Evolutionary conservation across 768 basidiomycete genomes (phyloP), one percentile per base, ranked within the genome.

Genomic region (Thelephora ganbajun): DNA sequence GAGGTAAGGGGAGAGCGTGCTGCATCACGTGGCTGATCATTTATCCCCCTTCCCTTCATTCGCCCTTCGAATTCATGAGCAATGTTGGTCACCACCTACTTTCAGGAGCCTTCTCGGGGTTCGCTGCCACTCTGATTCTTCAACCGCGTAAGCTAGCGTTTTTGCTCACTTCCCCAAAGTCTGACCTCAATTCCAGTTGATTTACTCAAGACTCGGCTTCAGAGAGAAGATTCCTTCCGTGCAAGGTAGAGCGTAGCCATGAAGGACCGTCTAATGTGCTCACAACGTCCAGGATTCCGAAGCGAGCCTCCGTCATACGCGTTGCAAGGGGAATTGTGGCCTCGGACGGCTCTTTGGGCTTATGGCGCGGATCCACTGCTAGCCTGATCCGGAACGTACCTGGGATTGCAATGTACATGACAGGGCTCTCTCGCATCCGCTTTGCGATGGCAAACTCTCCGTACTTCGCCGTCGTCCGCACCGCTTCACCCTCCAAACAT

Each of bases 331-430:
- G 74, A 22, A 78, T 97, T 6, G 54, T 90, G 19, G 57, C 66
- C 23, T 66, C 72, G 2, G 70, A 82, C 46, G 93, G 93, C 2
- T 49, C 79, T 11, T 51, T 58, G 33, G 90, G 89, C 0, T 68
- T 96, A 26, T 97, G 93, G 93, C 71, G 89, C 47, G 93, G 93
- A 7, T 94, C 93, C 0, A 65, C 69, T 5, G 81, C 91, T 5
- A 88, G 91, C 1, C 67, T 96, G 11, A 63, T 33, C 52, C 92
- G 92, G 48, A 96, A 94, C 58, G 79, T 96, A 3, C 93, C 93
- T 1, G 93, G 93, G 3, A 85, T 96, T 16, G 90, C 92, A 2
- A 62, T 92, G 44, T 97, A 97, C 67, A 85, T 96, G 70, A 89
- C 92, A 3, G 69, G 79, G 37, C 68, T 97, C 43, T 90, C 83